These are phyloP conservation scores for Penicillium lividum DNA, from an alignment of 495 filamentous ascomycete species.

Conservation along the genomic window DNA sequence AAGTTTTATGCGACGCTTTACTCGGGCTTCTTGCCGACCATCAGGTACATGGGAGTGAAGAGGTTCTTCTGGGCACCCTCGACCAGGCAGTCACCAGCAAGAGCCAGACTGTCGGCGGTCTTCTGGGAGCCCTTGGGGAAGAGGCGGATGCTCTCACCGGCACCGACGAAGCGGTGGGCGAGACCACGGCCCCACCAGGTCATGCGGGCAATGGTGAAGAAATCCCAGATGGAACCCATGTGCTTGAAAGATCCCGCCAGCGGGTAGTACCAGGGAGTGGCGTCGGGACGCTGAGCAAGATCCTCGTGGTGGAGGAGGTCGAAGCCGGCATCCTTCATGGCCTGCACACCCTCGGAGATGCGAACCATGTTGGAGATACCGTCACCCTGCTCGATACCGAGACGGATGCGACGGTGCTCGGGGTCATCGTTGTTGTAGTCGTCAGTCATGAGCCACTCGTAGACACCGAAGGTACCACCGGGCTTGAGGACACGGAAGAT, in stretches of 20 bases:
- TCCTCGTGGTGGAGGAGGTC: slow-evolving; percentile 85
- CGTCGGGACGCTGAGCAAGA: slow-evolving; percentile 77
- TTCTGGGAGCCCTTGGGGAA: slow-evolving; percentile 88
- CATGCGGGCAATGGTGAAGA: slow-evolving; percentile 86
- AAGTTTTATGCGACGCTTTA: slow-evolving; percentile 26
- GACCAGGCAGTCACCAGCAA: slow-evolving; percentile 84
- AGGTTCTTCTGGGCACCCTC: slow-evolving; percentile 89
- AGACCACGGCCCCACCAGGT: slow-evolving; percentile 77
- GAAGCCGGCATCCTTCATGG: slow-evolving; percentile 89
- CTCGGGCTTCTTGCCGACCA: slow-evolving; percentile 89
- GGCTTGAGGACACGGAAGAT: slow-evolving; percentile 97
- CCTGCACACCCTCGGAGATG: slow-evolving; percentile 77
- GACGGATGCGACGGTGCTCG: slow-evolving; percentile 84
- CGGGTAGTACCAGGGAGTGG: slow-evolving; percentile 93
- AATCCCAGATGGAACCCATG: slow-evolving; percentile 75
- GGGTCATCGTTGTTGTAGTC: slow-evolving; percentile 87
- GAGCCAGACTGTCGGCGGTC: slow-evolving; percentile 85
- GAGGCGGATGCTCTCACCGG: slow-evolving; percentile 71
- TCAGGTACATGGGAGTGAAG: slow-evolving; percentile 99
- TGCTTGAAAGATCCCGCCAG: slow-evolving; percentile 80
- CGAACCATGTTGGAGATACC: slow-evolving; percentile 99
- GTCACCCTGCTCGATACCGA: slow-evolving; percentile 94
- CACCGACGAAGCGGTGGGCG: slow-evolving; percentile 78
- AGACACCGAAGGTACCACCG: slow-evolving; percentile 93
- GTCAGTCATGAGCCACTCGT: slow-evolving; percentile 99